A percentile compares a stretch with the other conserved stretches of the same genome.
Conservation (phyloP, 352 stramenopile genomes). For the Blastocystis sp. region DNA sequence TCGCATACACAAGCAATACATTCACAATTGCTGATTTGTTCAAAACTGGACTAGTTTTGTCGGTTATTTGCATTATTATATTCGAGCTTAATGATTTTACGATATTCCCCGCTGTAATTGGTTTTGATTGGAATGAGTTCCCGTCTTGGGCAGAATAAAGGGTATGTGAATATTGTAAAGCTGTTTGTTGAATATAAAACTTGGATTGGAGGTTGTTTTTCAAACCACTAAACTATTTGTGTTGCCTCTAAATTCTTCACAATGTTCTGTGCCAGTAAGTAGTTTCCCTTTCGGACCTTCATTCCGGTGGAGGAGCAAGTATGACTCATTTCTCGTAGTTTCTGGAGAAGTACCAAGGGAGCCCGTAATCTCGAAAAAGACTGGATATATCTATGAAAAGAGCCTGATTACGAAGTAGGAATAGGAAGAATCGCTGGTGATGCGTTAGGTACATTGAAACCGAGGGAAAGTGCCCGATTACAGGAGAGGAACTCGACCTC, state of each 20-base stretch:
- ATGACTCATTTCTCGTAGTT: constrained; percentile 64
- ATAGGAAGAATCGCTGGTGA: constrained; percentile 62
- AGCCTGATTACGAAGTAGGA: constrained; percentile 75
- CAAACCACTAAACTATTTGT: background rate
- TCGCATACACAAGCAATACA: constrained; percentile 26
- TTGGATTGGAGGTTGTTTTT: background rate
- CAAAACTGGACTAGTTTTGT: background rate
- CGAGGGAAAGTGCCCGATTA: constrained; percentile 71
- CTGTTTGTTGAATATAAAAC: background rate
- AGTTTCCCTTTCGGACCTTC: background rate
- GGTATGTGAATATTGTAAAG: background rate
- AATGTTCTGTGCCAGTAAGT: constrained; percentile 56
- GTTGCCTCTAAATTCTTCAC: background rate
- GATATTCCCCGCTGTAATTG: constrained; percentile 50
- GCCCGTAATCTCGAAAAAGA: constrained; percentile 77
- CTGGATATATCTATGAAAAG: constrained; percentile 79
- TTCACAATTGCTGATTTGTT: constrained; percentile 28
- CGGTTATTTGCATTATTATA: constrained; percentile 2
- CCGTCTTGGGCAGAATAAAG: background rate
- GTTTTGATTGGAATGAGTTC: constrained; percentile 26
- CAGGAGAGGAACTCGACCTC: constrained; percentile 69
- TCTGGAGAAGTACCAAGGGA: constrained; percentile 76
- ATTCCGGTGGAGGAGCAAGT: background rate
- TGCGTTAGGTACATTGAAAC: constrained; percentile 61
- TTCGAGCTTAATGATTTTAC: constrained; percentile 46